phyloP scores from a whole-genome alignment of 2,329 filamentous ascomycete genomes.

The Pseudogymnoascus sp. region DNA sequence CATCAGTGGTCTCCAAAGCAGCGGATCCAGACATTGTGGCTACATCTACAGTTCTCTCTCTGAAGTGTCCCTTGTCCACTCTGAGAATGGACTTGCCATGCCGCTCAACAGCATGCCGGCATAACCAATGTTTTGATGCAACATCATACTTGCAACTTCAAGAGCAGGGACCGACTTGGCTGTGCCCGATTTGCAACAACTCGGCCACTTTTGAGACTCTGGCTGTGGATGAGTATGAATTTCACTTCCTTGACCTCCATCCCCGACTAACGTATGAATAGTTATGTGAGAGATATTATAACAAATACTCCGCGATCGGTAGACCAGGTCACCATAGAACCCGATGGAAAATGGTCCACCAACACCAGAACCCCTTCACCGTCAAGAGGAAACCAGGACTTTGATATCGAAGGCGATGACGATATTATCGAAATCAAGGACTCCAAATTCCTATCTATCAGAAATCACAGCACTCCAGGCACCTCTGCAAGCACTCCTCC shows the following conservation, averaged over 20 bases:
- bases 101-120: conserved; percentile 71
- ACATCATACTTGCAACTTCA: conserved; percentile 88
- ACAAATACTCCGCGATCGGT: conserved; percentile 61
- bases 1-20: conserved; percentile 68
- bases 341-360: conserved; percentile 69
- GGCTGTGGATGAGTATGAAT: conserved; percentile 74
- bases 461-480: conserved; percentile 30
- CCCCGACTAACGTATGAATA: conserved; percentile 30
- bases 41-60: conserved; percentile 78
- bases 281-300: conserved; percentile 84
- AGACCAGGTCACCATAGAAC: conserved; percentile 87
- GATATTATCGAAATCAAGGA: conserved; percentile 45
- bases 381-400: conserved; percentile 14
- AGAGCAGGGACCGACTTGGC: conserved; percentile 93
- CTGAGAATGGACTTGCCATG: conserved; percentile 75
- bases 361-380: conserved; percentile 24
- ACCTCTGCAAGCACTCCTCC: conserved; percentile 23
- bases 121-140: conserved; percentile 93
- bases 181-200: conserved; percentile 91
- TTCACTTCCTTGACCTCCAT: neutral
- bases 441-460: conserved; percentile 31
- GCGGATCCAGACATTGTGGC: conserved; percentile 85
- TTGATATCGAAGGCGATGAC: conserved; percentile 40
- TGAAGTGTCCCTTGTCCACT: conserved; percentile 89
- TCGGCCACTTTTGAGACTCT: conserved; percentile 72